Base-by-base conservation (phyloP, 176 grass and related monocot species). In the Phragmites australis region DNA sequence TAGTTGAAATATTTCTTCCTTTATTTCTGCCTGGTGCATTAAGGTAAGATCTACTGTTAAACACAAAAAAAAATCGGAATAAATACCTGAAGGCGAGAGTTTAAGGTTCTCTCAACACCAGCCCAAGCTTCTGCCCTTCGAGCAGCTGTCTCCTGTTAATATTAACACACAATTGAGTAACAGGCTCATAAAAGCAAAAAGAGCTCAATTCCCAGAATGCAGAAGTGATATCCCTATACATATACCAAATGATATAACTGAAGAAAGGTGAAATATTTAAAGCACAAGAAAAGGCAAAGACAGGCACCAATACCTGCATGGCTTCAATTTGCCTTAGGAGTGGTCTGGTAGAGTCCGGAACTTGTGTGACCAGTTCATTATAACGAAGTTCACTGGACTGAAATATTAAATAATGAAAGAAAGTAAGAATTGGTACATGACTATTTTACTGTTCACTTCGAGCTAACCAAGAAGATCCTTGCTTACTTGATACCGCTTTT, bases 301-400 rank as follows among this genome's bases (percentile, higher is more conserved):
- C 45, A 83, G 56, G 22, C 34, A 54, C n/a, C 23, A 75, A 18
- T 84, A 99, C 97, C 97, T 99, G 97, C 93, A 99, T 96, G 44
- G 97, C 97, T 91, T 99, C 97, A 72, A 99, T 96, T 83, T 99
- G 97, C 77, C 97, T 90, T 66, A 99, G 81, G 52, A 99, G 97
- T 60, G 97, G 97, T 21, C 90, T 91, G 47, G 97, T 99, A 61
- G 97, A 99, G 29, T 99, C 93, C 27, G 97, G 97, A 89, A 99
- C 93, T 87, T 99, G 97, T 59, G 97, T 96, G 59, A 93, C 91
- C 74, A 99, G 74, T 79, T 99, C 97, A 91, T 93, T 96, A 81
- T 99, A 99, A 19, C 90, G 97, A 78, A 99, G 86, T 71, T 99
- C 97, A 84, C 97, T 96, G 77, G 79, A 82, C 97, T 99, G 75